Evolutionary conservation across 2,329 filamentous ascomycete genomes (phyloP).

Genomic region (Colletotrichum chrysophilum): DNA sequence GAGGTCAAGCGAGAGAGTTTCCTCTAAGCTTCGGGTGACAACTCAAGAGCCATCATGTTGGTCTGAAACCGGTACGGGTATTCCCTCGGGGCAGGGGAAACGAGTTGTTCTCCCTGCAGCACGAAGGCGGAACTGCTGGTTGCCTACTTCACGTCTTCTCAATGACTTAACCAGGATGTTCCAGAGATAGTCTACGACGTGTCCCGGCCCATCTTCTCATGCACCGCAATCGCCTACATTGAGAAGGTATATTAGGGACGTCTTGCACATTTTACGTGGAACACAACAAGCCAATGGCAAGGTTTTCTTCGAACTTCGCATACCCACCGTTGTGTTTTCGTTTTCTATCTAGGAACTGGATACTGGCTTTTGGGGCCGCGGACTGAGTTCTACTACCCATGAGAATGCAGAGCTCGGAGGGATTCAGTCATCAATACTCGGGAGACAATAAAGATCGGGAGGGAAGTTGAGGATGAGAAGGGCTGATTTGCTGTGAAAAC

Average conservation of each 20-base stretch:
- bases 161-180: background rate
- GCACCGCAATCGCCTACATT: background rate
- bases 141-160: background rate
- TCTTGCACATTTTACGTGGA: background rate
- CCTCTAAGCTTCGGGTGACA: background rate
- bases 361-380: background rate
- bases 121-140: background rate
- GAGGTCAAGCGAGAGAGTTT: too few relatives aligned
- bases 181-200: too few relatives aligned
- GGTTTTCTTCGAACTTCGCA: background rate
- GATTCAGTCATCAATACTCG: accelerated
- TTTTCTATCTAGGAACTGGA: background rate
- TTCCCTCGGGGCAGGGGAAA: background rate
- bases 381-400: accelerated
- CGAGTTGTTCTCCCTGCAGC: background rate
- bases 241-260: background rate
- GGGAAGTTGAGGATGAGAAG: background rate
- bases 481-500: background rate
- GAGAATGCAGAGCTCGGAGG: background rate
- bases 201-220: accelerated
- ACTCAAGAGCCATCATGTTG: background rate
- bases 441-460: accelerated
- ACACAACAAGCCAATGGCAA: background rate
- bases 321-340: background rate
- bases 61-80: background rate